These are phyloP conservation scores for Saccharomyces hybrid DNA, from an alignment of 1,139 yeast species.

Conservation along the genomic window DNA sequence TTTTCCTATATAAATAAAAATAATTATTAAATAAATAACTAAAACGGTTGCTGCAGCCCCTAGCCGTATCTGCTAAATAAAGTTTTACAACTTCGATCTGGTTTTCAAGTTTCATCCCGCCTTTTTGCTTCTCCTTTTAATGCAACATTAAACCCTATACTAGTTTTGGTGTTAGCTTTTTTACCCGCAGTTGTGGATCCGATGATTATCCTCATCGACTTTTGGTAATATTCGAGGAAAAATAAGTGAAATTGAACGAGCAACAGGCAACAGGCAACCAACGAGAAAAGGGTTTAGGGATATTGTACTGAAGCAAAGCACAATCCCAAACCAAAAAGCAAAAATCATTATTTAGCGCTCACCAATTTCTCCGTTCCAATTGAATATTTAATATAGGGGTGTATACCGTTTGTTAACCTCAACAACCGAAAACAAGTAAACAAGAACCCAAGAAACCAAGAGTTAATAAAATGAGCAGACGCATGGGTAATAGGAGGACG, in stretches of 20 bases:
- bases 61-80: background rate
- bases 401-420: background rate
- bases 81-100: background rate
- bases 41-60: background rate
- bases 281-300: background rate
- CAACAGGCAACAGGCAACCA: background rate
- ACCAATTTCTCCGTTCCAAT: conserved; percentile 3
- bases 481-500: background rate
- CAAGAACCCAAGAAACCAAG: background rate
- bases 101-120: background rate
- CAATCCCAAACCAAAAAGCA: background rate
- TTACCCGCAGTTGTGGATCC: background rate
- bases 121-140: background rate
- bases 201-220: background rate
- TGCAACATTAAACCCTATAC: background rate
- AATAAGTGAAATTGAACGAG: background rate
- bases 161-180: background rate
- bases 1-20: background rate
- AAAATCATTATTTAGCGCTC: background rate
- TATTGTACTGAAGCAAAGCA: background rate
- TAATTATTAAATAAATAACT: background rate
- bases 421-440: background rate
- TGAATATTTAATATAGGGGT: conserved; percentile 2
- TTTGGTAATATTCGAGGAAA: background rate
- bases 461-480: background rate